phyloP scores from a whole-genome alignment of 2,329 filamentous ascomycete species.

The Daldinia eschscholtzii region DNA sequence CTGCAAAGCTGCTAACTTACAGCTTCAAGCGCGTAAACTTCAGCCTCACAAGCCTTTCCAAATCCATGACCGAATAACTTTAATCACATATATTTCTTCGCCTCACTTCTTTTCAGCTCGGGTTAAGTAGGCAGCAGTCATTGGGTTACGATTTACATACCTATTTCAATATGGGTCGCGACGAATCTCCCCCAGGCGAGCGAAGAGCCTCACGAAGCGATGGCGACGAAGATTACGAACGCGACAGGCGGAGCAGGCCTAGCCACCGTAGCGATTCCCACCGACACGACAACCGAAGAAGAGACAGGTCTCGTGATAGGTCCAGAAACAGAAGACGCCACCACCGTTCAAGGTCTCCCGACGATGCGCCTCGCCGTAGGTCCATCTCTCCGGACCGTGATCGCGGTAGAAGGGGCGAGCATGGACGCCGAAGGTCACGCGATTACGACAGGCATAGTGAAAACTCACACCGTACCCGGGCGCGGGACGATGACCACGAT shows the following conservation, averaged over 20 bases:
- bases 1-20: too few species aligned
- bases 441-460: constrained; percentile 51
- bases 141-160: constrained; percentile 6
- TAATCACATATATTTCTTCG: constrained; percentile 11
- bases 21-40: constrained; percentile 9
- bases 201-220: constrained; percentile 35
- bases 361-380: constrained; percentile 41
- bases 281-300: constrained; percentile 29
- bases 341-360: constrained; percentile 50
- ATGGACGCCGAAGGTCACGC: constrained; percentile 52
- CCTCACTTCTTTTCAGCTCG: constrained; percentile 27
- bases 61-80: constrained; percentile 32
- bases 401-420: constrained; percentile 47
- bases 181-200: constrained; percentile 29
- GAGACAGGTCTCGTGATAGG: constrained; percentile 42
- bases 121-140: background rate
- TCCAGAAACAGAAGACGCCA: constrained; percentile 42
- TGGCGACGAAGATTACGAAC: constrained; percentile 41
- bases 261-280: constrained; percentile 39
- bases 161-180: constrained; percentile 28
- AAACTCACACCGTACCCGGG: constrained; percentile 42
- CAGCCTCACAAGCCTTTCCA: constrained; percentile 28
- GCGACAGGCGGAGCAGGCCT: constrained; percentile 39
- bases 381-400: constrained; percentile 49
- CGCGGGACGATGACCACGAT: constrained; percentile 43